Percentiles rank a stretch among this genome's conserved stretches.
phyloP scores from a whole-genome alignment of 1,284 basidiomycete species.

The Leccinum proliferum region DNA sequence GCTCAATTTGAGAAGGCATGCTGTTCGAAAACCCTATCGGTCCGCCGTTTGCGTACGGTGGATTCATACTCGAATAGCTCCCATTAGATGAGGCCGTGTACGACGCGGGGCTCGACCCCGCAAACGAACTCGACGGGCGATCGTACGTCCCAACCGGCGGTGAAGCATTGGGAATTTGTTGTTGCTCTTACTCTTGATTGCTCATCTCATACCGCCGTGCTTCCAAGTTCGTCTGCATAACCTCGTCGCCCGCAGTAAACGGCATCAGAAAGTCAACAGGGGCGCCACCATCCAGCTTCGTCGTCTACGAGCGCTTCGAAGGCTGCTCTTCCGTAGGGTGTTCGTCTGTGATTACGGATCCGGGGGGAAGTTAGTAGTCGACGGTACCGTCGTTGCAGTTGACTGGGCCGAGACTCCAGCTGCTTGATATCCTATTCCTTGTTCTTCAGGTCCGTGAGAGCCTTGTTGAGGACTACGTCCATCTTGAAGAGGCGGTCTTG shows the following conservation, averaged over 20 bases:
- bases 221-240: constrained; percentile 15
- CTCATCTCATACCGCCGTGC: constrained; percentile 19
- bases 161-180: constrained; percentile 11
- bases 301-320: constrained; percentile 9
- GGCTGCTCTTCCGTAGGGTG: constrained; percentile 10
- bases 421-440: constrained; percentile 87
- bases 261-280: constrained; percentile 22
- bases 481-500: constrained; percentile 71
- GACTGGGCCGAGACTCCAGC: constrained; percentile 48
- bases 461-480: constrained; percentile 78
- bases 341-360: constrained; percentile 2
- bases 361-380: not conserved
- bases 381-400: not conserved
- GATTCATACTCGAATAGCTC: constrained; percentile 23
- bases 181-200: constrained; percentile 12
- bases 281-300: constrained; percentile 16
- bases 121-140: constrained; percentile 21
- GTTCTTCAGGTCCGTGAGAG: constrained; percentile 72
- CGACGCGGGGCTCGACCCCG: constrained; percentile 22
- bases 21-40: not conserved
- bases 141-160: constrained; percentile 13
- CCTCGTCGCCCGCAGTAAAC: constrained; percentile 21
- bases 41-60: constrained; percentile 23
- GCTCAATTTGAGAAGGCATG: not conserved
- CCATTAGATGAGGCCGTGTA: constrained; percentile 20